Percentiles rank a stretch among this genome's conserved stretches.
Evolutionary conservation across 176 grass and related monocot species (phyloP).

Genomic region (Triticum aestivum): DNA sequence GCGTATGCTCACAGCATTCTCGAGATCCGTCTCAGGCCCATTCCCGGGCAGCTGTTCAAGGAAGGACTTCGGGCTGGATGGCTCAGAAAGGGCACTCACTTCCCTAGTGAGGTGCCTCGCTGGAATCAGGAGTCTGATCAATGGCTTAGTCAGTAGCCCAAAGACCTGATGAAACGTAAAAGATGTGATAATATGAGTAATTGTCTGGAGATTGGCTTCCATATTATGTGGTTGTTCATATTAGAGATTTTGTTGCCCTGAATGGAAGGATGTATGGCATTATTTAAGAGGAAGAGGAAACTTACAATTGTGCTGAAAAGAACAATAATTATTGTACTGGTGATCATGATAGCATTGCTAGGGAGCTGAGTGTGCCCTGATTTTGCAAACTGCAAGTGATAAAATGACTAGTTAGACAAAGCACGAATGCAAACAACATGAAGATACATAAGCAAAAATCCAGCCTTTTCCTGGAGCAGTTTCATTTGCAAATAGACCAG

Average conservation of each 20-base stretch:
- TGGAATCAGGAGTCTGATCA: conserved; percentile 63
- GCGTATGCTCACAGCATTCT: conserved; percentile 30
- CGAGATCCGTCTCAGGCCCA: conserved; percentile 32
- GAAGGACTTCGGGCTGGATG: conserved; percentile 79
- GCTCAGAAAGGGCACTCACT: conserved; percentile 53
- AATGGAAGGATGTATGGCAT: background rate
- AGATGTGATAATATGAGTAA: conserved; percentile 6
- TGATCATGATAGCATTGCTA: conserved; percentile 91
- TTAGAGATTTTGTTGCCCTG: background rate
- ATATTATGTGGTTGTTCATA: conserved; percentile 8
- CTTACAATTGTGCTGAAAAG: conserved; percentile 90
- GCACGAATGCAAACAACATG: background rate
- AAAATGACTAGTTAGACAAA: background rate
- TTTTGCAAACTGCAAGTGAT: conserved; percentile 69
- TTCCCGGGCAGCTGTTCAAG: conserved; percentile 40
- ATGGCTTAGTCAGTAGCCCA: conserved; percentile 83
- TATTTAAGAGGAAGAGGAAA: background rate
- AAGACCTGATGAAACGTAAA: conserved; percentile 56
- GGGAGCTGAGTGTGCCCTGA: conserved; percentile 78
- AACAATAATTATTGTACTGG: conserved; percentile 85
- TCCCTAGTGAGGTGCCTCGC: conserved; percentile 46
- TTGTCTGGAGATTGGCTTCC: background rate
- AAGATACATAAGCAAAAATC: background rate
- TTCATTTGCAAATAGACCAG: conserved; percentile 11
- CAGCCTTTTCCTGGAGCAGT: background rate